Conservation (phyloP, 352 stramenopile species). For the Elongisporangium anandrum region DNA sequence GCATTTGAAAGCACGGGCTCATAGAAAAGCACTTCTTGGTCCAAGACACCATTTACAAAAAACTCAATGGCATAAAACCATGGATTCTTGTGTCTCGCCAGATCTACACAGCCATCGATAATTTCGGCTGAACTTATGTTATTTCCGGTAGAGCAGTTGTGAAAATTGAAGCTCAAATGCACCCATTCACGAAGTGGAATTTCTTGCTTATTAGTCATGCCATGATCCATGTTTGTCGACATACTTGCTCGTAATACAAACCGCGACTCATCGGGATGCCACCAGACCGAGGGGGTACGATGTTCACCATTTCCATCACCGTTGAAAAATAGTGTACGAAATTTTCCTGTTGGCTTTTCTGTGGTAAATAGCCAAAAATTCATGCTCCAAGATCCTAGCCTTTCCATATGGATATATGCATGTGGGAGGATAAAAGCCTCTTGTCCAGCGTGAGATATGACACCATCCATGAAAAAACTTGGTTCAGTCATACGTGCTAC, state of each 20-base stretch:
- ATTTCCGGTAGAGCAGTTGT: slow-evolving; percentile 35
- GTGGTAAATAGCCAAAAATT: slow-evolving; percentile 64
- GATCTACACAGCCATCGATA: slow-evolving; percentile 8
- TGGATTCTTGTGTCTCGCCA: neutral
- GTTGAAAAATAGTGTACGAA: slow-evolving; percentile 82
- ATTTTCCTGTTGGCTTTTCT: slow-evolving; percentile 45
- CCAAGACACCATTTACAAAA: slow-evolving; percentile 55
- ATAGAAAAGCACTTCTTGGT: slow-evolving; percentile 40
- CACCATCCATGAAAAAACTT: slow-evolving; percentile 33
- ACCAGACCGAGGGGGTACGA: slow-evolving; percentile 80
- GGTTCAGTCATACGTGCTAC: slow-evolving; percentile 10
- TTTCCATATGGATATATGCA: slow-evolving; percentile 24
- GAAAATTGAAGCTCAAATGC: slow-evolving; percentile 68
- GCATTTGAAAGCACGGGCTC: slow-evolving; percentile 44
- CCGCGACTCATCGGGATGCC: slow-evolving; percentile 53
- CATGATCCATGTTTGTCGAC: slow-evolving; percentile 40
- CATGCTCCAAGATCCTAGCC: slow-evolving; percentile 48
- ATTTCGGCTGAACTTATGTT: neutral
- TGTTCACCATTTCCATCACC: slow-evolving; percentile 53
- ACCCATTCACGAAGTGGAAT: slow-evolving; percentile 57
- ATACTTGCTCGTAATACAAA: slow-evolving; percentile 76
- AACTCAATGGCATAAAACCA: slow-evolving; percentile 49
- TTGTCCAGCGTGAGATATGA: slow-evolving; percentile 41
- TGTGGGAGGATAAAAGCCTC: slow-evolving; percentile 46
- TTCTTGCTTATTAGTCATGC: slow-evolving; percentile 34